A percentile compares a stretch with the other conserved stretches of the same genome.
phyloP scores from a whole-genome alignment of 163 green algal species.

The Trebouxia gelatinosa region DNA sequence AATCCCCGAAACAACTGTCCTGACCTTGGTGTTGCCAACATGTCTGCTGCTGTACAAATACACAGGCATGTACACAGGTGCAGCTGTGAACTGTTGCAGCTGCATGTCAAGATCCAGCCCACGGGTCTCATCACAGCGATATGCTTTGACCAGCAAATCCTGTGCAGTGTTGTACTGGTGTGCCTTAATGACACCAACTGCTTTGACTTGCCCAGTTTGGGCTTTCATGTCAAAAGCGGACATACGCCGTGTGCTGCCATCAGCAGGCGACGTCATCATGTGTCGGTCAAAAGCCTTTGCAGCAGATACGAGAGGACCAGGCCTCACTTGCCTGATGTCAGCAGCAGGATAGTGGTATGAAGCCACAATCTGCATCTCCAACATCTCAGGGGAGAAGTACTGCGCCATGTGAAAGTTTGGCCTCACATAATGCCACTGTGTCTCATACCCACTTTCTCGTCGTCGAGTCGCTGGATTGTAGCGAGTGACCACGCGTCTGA shows the following conservation, averaged over 20 bases:
- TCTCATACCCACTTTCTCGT: neutral
- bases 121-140: conserved; percentile 9
- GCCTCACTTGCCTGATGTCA: conserved; percentile 8
- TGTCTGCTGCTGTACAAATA: conserved; percentile 30
- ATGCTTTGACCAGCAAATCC: neutral
- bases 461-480: conserved; percentile 16
- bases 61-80: conserved; percentile 22
- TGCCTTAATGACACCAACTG: neutral
- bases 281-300: neutral
- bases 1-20: conserved; percentile 29
- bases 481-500: neutral
- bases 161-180: neutral
- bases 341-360: conserved; percentile 27
- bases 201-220: neutral
- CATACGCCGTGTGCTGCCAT: conserved; percentile 9
- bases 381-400: conserved; percentile 22
- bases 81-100: neutral
- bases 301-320: neutral
- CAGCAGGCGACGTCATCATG: conserved; percentile 23
- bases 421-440: conserved; percentile 1
- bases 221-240: conserved; percentile 29
- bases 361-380: conserved; percentile 17
- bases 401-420: conserved; percentile 12
- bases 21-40: conserved; percentile 22
- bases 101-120: conserved; percentile 23